Evolutionary conservation across 106 monocot species (phyloP).

Genomic region (Dendrobium huoshanense): DNA sequence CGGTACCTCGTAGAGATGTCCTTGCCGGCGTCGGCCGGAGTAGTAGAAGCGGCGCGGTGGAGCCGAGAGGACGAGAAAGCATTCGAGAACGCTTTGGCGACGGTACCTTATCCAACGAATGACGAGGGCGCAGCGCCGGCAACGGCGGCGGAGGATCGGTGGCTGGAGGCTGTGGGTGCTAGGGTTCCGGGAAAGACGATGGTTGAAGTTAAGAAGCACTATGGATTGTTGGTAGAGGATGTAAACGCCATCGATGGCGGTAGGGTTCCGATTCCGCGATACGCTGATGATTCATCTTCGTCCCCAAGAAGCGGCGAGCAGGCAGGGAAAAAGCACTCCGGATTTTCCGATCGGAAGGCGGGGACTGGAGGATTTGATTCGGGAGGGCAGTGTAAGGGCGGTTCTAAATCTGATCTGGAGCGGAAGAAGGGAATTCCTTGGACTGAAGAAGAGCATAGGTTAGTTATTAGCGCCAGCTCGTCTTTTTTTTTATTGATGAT

Average conservation of each 20-base stretch:
- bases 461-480: neutral
- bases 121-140: constrained; percentile 2
- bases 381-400: constrained; percentile 35
- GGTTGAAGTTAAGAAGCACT: constrained; percentile 65
- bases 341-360: constrained; percentile 4
- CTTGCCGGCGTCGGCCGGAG: constrained; percentile 5
- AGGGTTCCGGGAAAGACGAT: constrained; percentile 41
- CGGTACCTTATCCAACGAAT: constrained; percentile 7
- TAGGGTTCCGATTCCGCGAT: constrained; percentile 45
- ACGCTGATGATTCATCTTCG: constrained; percentile 31
- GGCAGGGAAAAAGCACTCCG: constrained; percentile 1
- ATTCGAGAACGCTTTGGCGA: constrained; percentile 63
- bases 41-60: constrained; percentile 23
- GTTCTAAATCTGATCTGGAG: constrained; percentile 78
- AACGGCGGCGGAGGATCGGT: constrained; percentile 12
- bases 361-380: constrained; percentile 18
- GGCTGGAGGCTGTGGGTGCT: constrained; percentile 41
- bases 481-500: neutral
- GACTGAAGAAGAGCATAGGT: constrained; percentile 97
- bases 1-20: neutral
- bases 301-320: constrained; percentile 3
- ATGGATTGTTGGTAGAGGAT: constrained; percentile 66
- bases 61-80: constrained; percentile 65
- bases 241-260: constrained; percentile 72
- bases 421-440: constrained; percentile 82